A percentile compares a stretch with the other conserved stretches of the same genome.
Evolutionary conservation across 306 rosid genomes (phyloP).

Genomic region (Urtica urens): DNA sequence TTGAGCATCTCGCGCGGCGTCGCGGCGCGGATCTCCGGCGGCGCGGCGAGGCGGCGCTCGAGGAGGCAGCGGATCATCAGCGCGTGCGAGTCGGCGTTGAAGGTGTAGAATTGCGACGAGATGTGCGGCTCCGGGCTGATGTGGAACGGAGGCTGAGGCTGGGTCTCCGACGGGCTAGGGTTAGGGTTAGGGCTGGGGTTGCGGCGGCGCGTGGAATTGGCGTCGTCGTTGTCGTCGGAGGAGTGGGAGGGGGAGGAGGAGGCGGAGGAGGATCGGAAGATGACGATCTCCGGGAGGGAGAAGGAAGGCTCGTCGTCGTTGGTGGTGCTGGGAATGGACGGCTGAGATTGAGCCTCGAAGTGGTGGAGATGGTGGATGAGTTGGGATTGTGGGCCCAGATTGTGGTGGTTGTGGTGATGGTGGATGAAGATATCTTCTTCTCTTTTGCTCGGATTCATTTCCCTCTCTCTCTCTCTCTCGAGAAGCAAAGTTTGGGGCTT

Average conservation of each 20-base stretch:
- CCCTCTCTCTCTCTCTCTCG: too few relatives aligned
- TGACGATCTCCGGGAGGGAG: slow-evolving; percentile 62
- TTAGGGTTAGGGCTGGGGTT: slow-evolving; percentile 24
- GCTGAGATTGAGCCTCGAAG: slow-evolving; percentile 22
- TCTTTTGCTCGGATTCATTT: slow-evolving; percentile 70
- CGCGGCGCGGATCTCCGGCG: slow-evolving; percentile 80
- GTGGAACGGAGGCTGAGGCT: slow-evolving; percentile 25
- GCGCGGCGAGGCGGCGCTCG: slow-evolving; percentile 60
- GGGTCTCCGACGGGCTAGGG: slow-evolving; percentile 6
- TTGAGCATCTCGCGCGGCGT: slow-evolving; percentile 65
- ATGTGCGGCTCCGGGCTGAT: slow-evolving; percentile 80
- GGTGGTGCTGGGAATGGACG: slow-evolving; percentile 35
- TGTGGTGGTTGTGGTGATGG: slow-evolving; percentile 37
- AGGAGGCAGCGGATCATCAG: slow-evolving; percentile 86
- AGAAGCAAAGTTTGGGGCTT: not conserved
- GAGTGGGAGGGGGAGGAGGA: slow-evolving; percentile 30
- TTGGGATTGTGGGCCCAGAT: slow-evolving; percentile 28
- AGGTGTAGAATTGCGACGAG: slow-evolving; percentile 93
- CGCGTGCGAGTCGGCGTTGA: slow-evolving; percentile 70
- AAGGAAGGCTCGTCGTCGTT: slow-evolving; percentile 31
- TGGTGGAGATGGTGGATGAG: slow-evolving; percentile 17
- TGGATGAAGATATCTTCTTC: slow-evolving; percentile 57
- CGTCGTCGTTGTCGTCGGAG: slow-evolving; percentile 29
- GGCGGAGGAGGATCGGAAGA: slow-evolving; percentile 51
- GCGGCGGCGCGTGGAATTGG: slow-evolving; percentile 23